Base-by-base conservation (phyloP, 176 grass and related monocot species). In the Triticum monococcum region DNA sequence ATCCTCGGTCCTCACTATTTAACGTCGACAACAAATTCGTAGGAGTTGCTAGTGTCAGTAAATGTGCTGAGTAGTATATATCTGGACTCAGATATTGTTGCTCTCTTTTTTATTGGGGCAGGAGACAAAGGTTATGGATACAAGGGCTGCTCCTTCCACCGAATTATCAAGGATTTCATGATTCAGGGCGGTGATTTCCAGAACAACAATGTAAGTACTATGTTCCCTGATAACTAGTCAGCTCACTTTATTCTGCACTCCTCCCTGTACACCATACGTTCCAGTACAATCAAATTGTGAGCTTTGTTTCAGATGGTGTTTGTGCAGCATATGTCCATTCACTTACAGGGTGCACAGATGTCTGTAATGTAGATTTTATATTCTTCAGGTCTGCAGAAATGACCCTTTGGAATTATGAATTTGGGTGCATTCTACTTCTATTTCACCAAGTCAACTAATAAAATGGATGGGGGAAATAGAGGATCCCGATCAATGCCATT, bases 161-260 rank as follows among this genome's bases (percentile, higher is more conserved):
- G 93, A 78, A 90, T 95, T 52, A 95, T 95, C 86, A 93, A 95
- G 75, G 91, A 95, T 72, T 95, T 95, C 71, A 95, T 95, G 93
- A 93, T 95, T 43, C 93, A 95, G 80, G 93, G 93, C 1, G 93
- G 93, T 32, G 93, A 95, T 63, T 93, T 93, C 25, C 72, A 93
- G 78, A 59, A 83, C 8, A 84, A 87, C 54, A 91, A 93, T 72
- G 89, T 93, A 65, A 77, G 85, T 61, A 40, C 62, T 33, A 26
- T 74, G 4, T 28, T 81, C 2, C n/a, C 79, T 50, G 25, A 31
- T 22, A 48, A 67, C 62, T 68, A 67, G 24, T 9, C 36, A 28
- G 37, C 78, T 52, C 79, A 67, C 9, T 68, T 81, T 28, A 23
- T 68, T 68, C 41, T 11, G 2, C 18, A 68, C 40, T 68, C 18